phyloP scores from a whole-genome alignment of 2,329 filamentous ascomycete genomes.

The Colletotrichum lupini region DNA sequence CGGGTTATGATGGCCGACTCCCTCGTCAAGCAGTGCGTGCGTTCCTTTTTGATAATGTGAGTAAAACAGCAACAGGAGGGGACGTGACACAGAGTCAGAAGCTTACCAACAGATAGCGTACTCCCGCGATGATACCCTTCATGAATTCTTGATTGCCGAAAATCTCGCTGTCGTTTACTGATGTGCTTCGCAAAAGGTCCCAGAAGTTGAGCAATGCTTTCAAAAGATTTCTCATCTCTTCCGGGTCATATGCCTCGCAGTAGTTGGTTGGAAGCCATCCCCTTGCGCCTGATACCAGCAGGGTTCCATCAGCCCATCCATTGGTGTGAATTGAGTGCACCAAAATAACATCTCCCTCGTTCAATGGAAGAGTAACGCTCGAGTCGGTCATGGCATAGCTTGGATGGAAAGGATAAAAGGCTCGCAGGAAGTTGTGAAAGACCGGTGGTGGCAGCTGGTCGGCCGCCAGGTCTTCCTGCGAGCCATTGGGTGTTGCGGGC shows the following conservation, averaged over 20 bases:
- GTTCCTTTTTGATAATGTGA: slow-evolving; percentile 69
- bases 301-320: slow-evolving; percentile 96
- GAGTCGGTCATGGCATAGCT: slow-evolving; percentile 80
- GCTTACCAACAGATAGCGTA: slow-evolving; percentile 86
- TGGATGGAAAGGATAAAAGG: slow-evolving; percentile 92
- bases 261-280: slow-evolving; percentile 99
- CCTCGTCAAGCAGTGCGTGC: slow-evolving; percentile 85
- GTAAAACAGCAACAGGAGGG: background rate
- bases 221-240: slow-evolving; percentile 85
- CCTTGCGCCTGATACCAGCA: slow-evolving; percentile 84
- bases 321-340: slow-evolving; percentile 98
- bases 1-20: slow-evolving; percentile 81
- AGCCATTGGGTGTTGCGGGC: slow-evolving; percentile 78
- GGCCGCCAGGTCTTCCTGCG: slow-evolving; percentile 67
- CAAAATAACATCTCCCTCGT: slow-evolving; percentile 90
- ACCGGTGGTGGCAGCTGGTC: slow-evolving; percentile 65
- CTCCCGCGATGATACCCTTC: slow-evolving; percentile 91
- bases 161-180: slow-evolving; percentile 78
- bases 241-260: slow-evolving; percentile 92
- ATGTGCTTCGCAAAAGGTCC: slow-evolving; percentile 86
- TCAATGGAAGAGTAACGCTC: slow-evolving; percentile 88
- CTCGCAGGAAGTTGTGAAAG: slow-evolving; percentile 94
- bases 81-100: slow-evolving; percentile 35
- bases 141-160: slow-evolving; percentile 95
- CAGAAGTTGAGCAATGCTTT: slow-evolving; percentile 91